A percentile compares a stretch with the other conserved stretches of the same genome.
Conservation (phyloP, 257 asterid species). For the Eustoma russellianum region DNA sequence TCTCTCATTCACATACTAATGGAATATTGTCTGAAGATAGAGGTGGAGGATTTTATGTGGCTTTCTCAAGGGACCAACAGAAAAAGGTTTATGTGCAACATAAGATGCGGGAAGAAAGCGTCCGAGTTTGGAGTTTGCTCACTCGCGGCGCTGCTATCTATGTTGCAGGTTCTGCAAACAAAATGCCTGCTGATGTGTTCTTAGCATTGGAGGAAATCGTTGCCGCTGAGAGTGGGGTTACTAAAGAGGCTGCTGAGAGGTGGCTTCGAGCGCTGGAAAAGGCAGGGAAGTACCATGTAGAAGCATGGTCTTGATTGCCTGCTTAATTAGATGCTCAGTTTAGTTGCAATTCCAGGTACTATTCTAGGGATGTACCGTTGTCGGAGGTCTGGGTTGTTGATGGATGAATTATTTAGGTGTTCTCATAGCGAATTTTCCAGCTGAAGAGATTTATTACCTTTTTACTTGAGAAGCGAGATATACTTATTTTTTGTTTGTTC, state of each 20-base stretch:
- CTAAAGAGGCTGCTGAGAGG: conserved; percentile 53
- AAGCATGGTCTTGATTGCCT: conserved; percentile 68
- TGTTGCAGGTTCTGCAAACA: conserved; percentile 83
- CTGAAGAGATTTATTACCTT: no score
- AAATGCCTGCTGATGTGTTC: conserved; percentile 86
- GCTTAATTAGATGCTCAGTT: no score
- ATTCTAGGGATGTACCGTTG: no score
- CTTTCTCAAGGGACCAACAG: conserved; percentile 89
- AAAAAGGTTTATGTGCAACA: conserved; percentile 85
- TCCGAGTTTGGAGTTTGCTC: conserved; percentile 60
- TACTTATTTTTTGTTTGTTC: no score
- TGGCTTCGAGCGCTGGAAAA: conserved; percentile 69
- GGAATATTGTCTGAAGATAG: conserved; percentile 76
- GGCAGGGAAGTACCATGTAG: conserved; percentile 79
- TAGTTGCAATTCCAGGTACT: no score
- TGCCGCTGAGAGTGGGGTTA: conserved; percentile 45
- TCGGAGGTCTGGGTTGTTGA: no score
- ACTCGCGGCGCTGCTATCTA: conserved; percentile 68
- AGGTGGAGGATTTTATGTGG: conserved; percentile 81
- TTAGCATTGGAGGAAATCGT: conserved; percentile 70
- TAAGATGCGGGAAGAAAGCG: conserved; percentile 64
- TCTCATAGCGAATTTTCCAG: no score
- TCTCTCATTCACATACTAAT: conserved; percentile 39
- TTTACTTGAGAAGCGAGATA: no score
- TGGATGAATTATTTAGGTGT: no score